These are phyloP conservation scores for Phytophthora meadii DNA, from an alignment of 352 stramenopile genomes.

Conservation along the genomic window DNA sequence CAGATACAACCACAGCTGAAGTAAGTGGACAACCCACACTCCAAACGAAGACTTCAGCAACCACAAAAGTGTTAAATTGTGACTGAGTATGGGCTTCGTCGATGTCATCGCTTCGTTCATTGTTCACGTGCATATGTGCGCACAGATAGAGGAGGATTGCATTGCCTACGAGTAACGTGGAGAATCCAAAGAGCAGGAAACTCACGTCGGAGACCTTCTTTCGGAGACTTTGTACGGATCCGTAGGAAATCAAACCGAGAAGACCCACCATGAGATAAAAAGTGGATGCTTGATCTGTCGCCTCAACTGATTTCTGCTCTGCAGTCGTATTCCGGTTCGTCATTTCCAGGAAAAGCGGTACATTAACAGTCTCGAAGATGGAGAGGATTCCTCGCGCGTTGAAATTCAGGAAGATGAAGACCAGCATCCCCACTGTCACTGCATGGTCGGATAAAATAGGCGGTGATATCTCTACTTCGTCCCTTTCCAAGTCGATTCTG, in stretches of 20 bases:
- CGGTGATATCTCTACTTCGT: neutral
- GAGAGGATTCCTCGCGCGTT: conserved; percentile 67
- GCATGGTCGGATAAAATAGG: conserved; percentile 40
- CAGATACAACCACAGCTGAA: conserved; percentile 58
- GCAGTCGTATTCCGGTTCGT: conserved; percentile 41
- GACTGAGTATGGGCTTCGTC: conserved; percentile 17
- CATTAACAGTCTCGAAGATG: conserved; percentile 78
- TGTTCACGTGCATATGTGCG: conserved; percentile 18
- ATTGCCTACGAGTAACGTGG: conserved; percentile 56
- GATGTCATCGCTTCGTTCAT: conserved; percentile 9
- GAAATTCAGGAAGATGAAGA: conserved; percentile 79
- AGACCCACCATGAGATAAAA: conserved; percentile 69
- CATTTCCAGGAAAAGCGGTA: conserved; percentile 58
- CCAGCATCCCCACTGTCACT: conserved; percentile 47
- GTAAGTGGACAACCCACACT: conserved; percentile 66
- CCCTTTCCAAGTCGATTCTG: conserved; percentile 6
- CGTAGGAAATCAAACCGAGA: conserved; percentile 57
- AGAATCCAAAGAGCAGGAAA: conserved; percentile 61
- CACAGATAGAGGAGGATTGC: conserved; percentile 46
- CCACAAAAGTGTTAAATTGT: conserved; percentile 45
- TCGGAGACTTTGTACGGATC: conserved; percentile 37
- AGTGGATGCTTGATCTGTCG: conserved; percentile 39
- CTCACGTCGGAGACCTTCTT: conserved; percentile 48
- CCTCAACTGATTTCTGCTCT: conserved; percentile 32
- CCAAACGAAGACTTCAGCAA: conserved; percentile 64